Evolutionary conservation across 2,329 filamentous ascomycete species (phyloP).

Genomic region (Diplodia corticola): DNA sequence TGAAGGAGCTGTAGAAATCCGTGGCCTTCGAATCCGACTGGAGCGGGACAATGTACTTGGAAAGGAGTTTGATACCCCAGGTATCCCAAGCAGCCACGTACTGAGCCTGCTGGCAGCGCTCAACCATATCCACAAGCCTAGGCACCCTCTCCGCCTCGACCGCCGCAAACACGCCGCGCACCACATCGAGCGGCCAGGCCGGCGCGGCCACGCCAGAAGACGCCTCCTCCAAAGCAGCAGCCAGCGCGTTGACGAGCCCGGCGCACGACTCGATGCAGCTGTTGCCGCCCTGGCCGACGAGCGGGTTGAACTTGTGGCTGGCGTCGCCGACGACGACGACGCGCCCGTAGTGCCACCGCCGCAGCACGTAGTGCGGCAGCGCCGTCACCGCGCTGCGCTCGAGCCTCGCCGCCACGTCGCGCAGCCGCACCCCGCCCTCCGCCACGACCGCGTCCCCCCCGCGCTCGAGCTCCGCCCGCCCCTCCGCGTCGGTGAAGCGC

Average conservation of each 20-base stretch:
- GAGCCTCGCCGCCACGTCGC: not conserved
- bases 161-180: not conserved
- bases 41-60: not conserved
- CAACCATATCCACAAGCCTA: slow-evolving; percentile 8
- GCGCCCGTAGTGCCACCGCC: not conserved
- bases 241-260: not conserved
- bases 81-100: not conserved
- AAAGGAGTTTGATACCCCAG: not conserved
- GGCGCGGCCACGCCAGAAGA: not conserved
- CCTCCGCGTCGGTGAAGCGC: not conserved
- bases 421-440: not conserved
- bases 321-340: not conserved
- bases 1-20: slow-evolving; percentile 10
- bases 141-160: not conserved
- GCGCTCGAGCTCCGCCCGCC: not conserved
- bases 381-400: not conserved
- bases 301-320: slow-evolving; percentile 5
- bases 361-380: not conserved
- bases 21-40: not conserved
- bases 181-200: not conserved
- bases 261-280: slow-evolving; percentile 1
- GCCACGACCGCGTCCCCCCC: not conserved
- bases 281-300: not conserved
- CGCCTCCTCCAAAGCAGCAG: too few relatives aligned
- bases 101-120: not conserved